A percentile compares a stretch with the other conserved stretches of the same genome.
phyloP scores from a whole-genome alignment of 1,284 basidiomycete species.

The Porogramme epimiltina region DNA sequence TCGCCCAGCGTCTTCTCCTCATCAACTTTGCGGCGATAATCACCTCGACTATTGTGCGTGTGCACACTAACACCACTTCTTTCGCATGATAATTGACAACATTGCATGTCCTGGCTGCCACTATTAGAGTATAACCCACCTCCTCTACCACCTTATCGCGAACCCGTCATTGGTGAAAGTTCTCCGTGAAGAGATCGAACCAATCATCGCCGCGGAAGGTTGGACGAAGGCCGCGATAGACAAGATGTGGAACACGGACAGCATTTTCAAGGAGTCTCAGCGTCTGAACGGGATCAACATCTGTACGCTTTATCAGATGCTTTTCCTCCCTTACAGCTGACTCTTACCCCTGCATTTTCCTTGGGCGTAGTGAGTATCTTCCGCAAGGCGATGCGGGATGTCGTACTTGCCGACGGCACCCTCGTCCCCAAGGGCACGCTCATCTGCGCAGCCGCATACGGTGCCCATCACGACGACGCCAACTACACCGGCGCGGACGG shows the following conservation, averaged over 20 bases:
- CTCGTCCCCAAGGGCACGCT: background rate
- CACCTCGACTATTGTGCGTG: background rate
- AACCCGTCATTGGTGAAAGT: constrained; percentile 41
- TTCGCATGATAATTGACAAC: background rate
- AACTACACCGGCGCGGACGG: constrained; percentile 28
- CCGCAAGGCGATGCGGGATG: background rate
- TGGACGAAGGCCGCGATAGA: constrained; percentile 45
- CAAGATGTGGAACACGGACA: constrained; percentile 50
- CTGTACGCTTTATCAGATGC: constrained; percentile 14
- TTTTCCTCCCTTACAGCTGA: background rate
- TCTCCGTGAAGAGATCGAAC: constrained; percentile 47
- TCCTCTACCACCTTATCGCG: constrained; percentile 43
- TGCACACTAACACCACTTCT: no score
- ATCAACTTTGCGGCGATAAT: background rate
- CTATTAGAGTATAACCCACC: constrained; percentile 36
- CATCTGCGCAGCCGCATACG: background rate
- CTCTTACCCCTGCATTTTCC: no score
- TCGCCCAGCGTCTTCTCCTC: background rate
- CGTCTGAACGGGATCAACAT: constrained; percentile 35
- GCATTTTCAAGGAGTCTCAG: constrained; percentile 49
- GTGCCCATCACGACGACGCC: background rate
- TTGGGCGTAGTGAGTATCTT: background rate
- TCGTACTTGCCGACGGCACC: background rate
- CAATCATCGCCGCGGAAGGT: constrained; percentile 37
- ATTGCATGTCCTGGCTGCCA: no score